Evolutionary conservation across 1,139 yeast genomes (phyloP).

Genomic region (Kurtzmaniella quercitrusa): DNA sequence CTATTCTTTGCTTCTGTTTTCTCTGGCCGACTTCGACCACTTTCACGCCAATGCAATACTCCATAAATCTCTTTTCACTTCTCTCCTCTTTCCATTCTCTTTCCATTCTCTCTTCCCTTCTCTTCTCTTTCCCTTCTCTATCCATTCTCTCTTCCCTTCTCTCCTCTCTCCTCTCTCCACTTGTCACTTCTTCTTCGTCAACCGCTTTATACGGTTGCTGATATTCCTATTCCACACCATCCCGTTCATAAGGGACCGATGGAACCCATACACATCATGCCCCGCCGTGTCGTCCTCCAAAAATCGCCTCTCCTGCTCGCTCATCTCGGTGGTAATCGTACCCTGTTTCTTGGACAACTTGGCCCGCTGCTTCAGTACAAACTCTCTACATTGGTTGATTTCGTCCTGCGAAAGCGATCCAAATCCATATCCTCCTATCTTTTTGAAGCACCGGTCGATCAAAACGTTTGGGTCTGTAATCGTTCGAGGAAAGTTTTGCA

Average conservation of each 20-base stretch:
- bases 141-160: background rate
- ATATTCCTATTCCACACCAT: conserved; percentile 55
- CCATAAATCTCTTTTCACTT: no score
- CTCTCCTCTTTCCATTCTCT: no score
- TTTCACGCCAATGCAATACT: no score
- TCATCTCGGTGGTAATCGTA: conserved; percentile 30
- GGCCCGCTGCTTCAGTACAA: conserved; percentile 61
- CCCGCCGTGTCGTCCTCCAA: conserved; percentile 21
- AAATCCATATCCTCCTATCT: conserved; percentile 62
- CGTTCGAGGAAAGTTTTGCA: conserved; percentile 78
- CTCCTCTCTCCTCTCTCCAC: background rate
- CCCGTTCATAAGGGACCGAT: conserved; percentile 50
- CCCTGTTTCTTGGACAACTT: conserved; percentile 35
- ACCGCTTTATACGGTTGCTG: conserved; percentile 46
- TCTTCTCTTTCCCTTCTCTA: no score
- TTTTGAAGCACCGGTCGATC: conserved; percentile 71
- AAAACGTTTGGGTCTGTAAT: conserved; percentile 66
- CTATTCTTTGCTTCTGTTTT: no score
- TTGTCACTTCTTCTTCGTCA: conserved; percentile 15
- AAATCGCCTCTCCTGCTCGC: conserved; percentile 37
- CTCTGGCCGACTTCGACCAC: no score
- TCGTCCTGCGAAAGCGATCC: conserved; percentile 80
- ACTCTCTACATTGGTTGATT: conserved; percentile 68
- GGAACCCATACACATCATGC: conserved; percentile 47
- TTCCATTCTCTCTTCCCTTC: no score